phyloP scores from a whole-genome alignment of 257 asterid genomes.

The Solanum chmielewskii region DNA sequence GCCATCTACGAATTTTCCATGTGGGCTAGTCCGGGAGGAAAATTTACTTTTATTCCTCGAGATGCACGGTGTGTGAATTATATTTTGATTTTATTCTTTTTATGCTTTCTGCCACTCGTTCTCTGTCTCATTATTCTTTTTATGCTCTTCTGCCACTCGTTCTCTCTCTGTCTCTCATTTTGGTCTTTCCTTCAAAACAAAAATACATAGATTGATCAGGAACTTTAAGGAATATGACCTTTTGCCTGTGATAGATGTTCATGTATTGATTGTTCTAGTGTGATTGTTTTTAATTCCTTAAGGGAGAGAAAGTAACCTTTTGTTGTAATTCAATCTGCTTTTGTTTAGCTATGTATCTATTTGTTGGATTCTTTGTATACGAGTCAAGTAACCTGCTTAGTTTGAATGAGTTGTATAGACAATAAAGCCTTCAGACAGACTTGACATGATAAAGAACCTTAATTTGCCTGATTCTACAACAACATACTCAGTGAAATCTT shows the following conservation, averaged over 20 bases:
- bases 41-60: constrained; percentile 57
- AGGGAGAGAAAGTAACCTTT: neutral
- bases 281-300: neutral
- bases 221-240: neutral
- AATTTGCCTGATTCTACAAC: neutral
- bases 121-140: neutral
- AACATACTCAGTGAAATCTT: neutral
- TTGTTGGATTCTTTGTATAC: neutral
- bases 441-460: neutral
- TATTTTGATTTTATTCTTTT: constrained; percentile 4
- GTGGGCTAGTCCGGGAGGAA: constrained; percentile 71
- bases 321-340: neutral
- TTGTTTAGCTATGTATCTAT: neutral
- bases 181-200: neutral
- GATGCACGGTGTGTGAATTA: constrained; percentile 53
- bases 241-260: neutral
- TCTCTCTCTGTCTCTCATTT: neutral
- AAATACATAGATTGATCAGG: neutral
- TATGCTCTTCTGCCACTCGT: neutral
- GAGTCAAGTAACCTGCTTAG: neutral
- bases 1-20: constrained; percentile 57
- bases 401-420: neutral
- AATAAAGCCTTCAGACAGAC: neutral
- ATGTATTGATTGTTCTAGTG: neutral
- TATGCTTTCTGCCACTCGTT: neutral